These are phyloP conservation scores for Capsicum pubescens DNA, from an alignment of 257 asterid species.

Conservation along the genomic window DNA sequence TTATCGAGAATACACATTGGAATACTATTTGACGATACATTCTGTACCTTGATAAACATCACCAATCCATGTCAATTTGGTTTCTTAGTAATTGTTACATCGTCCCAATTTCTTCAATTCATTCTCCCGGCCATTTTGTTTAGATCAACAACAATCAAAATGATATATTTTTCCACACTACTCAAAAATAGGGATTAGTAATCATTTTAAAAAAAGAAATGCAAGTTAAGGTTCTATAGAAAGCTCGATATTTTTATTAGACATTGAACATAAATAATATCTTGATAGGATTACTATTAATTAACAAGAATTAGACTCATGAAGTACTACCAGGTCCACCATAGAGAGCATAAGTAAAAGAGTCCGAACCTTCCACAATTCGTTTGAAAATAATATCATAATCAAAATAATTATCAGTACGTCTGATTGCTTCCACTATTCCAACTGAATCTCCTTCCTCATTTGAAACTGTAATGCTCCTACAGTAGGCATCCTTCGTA, in stretches of 20 bases:
- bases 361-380: background rate
- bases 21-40: no score
- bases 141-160: no score
- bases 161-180: no score
- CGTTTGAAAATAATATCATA: background rate
- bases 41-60: no score
- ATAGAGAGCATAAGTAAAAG: background rate
- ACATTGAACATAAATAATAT: background rate
- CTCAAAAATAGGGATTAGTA: background rate
- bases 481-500: background rate
- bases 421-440: background rate
- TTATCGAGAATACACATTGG: no score
- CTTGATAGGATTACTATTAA: background rate
- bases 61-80: no score
- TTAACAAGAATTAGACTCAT: background rate
- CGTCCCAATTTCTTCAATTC: no score
- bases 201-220: background rate
- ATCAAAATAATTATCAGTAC: background rate
- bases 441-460: background rate
- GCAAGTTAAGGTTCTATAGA: background rate
- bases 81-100: no score
- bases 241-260: background rate
- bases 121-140: no score
- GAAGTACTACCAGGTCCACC: background rate
- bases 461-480: background rate